Percentiles rank a stretch among this genome's conserved stretches.
Conservation (phyloP, 2,329 filamentous ascomycete species). For the Aspergillus fischeri region DNA sequence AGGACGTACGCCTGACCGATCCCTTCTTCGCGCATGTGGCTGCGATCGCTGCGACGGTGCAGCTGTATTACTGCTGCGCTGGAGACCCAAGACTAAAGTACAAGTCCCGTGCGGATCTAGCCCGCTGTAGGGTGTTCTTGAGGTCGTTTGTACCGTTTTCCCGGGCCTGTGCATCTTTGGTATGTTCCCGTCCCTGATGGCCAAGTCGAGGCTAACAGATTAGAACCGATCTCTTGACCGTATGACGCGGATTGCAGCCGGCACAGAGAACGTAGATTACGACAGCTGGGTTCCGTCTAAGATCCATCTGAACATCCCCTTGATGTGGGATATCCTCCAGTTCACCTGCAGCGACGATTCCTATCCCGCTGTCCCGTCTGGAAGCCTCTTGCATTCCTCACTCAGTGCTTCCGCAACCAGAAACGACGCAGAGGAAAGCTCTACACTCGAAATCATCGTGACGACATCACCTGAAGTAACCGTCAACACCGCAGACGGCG, state of each 20-base stretch:
- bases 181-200: constrained; percentile 21
- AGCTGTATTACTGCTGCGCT: constrained; percentile 52
- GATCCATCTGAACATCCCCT: constrained; percentile 50
- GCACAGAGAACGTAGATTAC: constrained; percentile 44
- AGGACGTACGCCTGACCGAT: constrained; percentile 47
- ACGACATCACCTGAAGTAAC: constrained; percentile 50
- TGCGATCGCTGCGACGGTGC: constrained; percentile 51
- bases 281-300: constrained; percentile 53
- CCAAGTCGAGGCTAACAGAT: constrained; percentile 4
- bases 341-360: constrained; percentile 40
- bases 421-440: constrained; percentile 33
- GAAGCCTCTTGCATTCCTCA: constrained; percentile 43
- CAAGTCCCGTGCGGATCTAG: constrained; percentile 51
- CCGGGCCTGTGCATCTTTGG: constrained; percentile 44
- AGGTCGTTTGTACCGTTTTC: constrained; percentile 48
- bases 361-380: constrained; percentile 31
- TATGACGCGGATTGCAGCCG: constrained; percentile 49
- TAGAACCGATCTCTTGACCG: constrained; percentile 48
- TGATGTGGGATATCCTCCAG: constrained; percentile 53
- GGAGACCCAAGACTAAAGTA: constrained; percentile 47
- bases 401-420: constrained; percentile 31
- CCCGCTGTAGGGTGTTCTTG: constrained; percentile 49
- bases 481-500: constrained; percentile 50
- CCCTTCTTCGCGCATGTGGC: constrained; percentile 52
- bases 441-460: constrained; percentile 48